Conservation (phyloP, 2,329 filamentous ascomycete genomes). For the Teratosphaeria gauchensis region DNA sequence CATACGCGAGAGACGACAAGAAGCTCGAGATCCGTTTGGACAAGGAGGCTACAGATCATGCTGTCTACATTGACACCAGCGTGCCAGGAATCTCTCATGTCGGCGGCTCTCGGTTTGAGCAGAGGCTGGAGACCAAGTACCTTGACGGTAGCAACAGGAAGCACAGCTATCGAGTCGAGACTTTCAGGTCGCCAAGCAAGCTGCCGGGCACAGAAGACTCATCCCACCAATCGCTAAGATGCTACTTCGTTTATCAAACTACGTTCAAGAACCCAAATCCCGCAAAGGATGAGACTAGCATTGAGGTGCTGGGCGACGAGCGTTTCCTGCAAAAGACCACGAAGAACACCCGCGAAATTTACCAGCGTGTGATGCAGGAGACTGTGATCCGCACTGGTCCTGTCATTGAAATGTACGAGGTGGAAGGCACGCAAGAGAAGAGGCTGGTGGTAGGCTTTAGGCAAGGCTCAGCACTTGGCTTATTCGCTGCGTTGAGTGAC, state of each 20-base stretch:
- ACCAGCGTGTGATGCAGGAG: conserved; percentile 83
- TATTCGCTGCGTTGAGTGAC: conserved; percentile 92
- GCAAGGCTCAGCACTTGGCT: conserved; percentile 77
- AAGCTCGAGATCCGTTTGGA: conserved; percentile 88
- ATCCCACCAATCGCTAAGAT: conserved; percentile 76
- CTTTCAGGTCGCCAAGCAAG: conserved; percentile 81
- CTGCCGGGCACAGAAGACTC: conserved; percentile 65
- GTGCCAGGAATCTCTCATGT: conserved; percentile 70
- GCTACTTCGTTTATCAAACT: conserved; percentile 98
- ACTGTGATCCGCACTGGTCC: conserved; percentile 80
- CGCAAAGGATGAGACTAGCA: conserved; percentile 65
- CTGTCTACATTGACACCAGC: conserved; percentile 97
- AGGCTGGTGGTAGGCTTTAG: conserved; percentile 90
- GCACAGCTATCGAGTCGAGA: conserved; percentile 86
- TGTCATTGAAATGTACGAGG: conserved; percentile 96
- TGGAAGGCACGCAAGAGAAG: conserved; percentile 85
- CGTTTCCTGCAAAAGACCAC: conserved; percentile 95
- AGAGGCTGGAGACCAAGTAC: conserved; percentile 90
- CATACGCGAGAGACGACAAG: conserved; percentile 87
- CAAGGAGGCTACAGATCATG: conserved; percentile 89
- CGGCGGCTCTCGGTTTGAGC: conserved; percentile 81
- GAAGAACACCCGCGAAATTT: conserved; percentile 88
- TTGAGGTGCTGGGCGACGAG: conserved; percentile 86
- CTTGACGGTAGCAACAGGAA: conserved; percentile 64
- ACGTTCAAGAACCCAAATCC: conserved; percentile 73